phyloP scores from a whole-genome alignment of 805 yeast genomes.

The Yarrowia deformans region DNA sequence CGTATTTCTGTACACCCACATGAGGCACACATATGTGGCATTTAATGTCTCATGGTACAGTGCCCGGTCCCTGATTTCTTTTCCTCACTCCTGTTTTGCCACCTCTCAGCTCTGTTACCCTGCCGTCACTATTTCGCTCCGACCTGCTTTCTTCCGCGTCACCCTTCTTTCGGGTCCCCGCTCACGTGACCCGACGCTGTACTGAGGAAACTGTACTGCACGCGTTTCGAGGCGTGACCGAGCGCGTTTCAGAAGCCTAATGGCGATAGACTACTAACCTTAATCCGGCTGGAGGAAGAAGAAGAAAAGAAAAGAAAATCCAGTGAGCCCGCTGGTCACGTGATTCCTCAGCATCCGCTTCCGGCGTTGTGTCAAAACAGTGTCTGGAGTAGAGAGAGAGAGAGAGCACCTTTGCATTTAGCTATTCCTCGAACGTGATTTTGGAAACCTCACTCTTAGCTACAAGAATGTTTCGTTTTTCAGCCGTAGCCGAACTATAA shows the following conservation, averaged over 20 bases:
- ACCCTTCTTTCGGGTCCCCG: conserved; percentile 6
- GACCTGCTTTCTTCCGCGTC: neutral
- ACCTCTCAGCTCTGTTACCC: neutral
- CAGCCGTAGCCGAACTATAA: no score
- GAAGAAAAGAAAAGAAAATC: neutral
- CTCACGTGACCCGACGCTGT: conserved; percentile 18
- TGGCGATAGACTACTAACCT: neutral
- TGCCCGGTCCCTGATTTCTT: neutral
- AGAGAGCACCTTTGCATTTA: no score
- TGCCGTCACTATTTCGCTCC: neutral
- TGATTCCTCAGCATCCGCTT: neutral
- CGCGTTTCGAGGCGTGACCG: conserved; percentile 25
- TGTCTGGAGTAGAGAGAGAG: no score
- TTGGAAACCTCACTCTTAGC: no score
- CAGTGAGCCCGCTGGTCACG: conserved; percentile 6
- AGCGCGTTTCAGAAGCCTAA: conserved; percentile 17
- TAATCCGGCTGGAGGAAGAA: neutral
- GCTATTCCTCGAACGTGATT: no score
- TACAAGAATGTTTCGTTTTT: no score
- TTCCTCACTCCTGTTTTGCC: neutral
- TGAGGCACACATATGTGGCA: neutral
- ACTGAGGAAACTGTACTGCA: conserved; percentile 7
- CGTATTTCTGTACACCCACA: no score
- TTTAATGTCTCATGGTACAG: neutral
- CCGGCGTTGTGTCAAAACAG: no score